Evolutionary conservation across 495 filamentous ascomycete species (phyloP).

Genomic region (Astrothelium macrocarpum): DNA sequence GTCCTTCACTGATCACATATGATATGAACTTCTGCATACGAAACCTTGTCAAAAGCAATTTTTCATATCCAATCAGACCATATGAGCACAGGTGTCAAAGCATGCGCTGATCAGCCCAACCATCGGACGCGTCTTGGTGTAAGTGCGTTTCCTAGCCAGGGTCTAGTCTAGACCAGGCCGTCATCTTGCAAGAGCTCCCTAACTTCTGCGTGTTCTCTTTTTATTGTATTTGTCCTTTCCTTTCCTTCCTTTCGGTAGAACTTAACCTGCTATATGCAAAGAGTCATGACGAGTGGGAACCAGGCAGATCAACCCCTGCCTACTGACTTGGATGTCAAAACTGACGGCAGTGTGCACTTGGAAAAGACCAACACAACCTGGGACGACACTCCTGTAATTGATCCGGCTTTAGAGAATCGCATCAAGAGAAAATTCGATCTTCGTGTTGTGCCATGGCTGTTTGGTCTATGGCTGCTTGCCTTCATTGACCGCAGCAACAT

Average conservation of each 20-base stretch:
- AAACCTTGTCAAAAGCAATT: no score
- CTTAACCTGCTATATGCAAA: no score
- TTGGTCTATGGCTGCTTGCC: conserved; percentile 42
- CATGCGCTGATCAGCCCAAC: no score
- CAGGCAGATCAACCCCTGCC: background rate
- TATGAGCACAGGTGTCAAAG: no score
- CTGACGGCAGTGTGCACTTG: background rate
- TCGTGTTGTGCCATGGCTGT: conserved; percentile 42
- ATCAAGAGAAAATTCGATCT: conserved; percentile 33
- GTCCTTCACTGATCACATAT: no score
- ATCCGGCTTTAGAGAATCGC: conserved; percentile 24
- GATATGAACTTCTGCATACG: no score
- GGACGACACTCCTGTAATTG: conserved; percentile 7
- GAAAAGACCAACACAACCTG: background rate
- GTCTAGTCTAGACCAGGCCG: no score
- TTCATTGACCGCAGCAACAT: conserved; percentile 48
- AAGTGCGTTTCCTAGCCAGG: no score
- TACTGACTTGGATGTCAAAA: background rate
- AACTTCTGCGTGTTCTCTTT: no score
- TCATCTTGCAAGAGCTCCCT: no score
- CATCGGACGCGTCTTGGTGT: no score
- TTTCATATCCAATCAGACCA: no score
- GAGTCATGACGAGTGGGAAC: background rate
- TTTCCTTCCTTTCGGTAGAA: background rate
- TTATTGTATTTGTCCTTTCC: background rate